Evolutionary conservation across 208 protist genomes (phyloP).

Genomic region (Angomonas ambiguus): DNA sequence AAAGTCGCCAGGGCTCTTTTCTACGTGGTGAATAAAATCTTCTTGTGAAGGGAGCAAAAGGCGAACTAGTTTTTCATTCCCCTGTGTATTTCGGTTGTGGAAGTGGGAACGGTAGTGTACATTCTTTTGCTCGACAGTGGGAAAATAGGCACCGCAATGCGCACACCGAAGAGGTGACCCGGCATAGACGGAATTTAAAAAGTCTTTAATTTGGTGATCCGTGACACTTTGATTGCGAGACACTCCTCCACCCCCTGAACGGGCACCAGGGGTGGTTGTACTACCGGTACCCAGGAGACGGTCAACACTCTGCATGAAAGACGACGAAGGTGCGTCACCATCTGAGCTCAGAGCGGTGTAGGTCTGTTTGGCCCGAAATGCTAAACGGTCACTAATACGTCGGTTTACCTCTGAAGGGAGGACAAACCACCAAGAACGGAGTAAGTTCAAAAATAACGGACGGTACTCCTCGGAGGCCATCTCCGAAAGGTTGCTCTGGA

Average conservation of each 20-base stretch:
- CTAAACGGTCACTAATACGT: slow-evolving; percentile 59
- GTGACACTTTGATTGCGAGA: neutral
- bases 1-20: slow-evolving; percentile 30
- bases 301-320: slow-evolving; percentile 20
- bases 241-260: slow-evolving; percentile 1
- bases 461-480: slow-evolving; percentile 57
- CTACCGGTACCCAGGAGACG: slow-evolving; percentile 17
- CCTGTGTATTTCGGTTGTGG: slow-evolving; percentile 49
- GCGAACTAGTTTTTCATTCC: slow-evolving; percentile 64
- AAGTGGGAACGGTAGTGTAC: slow-evolving; percentile 81
- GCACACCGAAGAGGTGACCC: slow-evolving; percentile 30
- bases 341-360: slow-evolving; percentile 15
- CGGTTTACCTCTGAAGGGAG: slow-evolving; percentile 37
- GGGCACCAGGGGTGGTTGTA: neutral
- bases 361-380: slow-evolving; percentile 44
- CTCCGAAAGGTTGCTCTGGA: slow-evolving; percentile 16
- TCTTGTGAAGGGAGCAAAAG: slow-evolving; percentile 49
- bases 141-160: slow-evolving; percentile 58
- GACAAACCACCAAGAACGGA: slow-evolving; percentile 53
- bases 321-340: neutral
- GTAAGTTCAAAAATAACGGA: slow-evolving; percentile 45
- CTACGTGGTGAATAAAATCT: slow-evolving; percentile 49
- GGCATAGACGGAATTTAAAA: slow-evolving; percentile 57
- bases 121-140: slow-evolving; percentile 42
- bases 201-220: slow-evolving; percentile 12